Base-by-base conservation (phyloP, 495 filamentous ascomycete genomes). In the Extremus antarcticus region DNA sequence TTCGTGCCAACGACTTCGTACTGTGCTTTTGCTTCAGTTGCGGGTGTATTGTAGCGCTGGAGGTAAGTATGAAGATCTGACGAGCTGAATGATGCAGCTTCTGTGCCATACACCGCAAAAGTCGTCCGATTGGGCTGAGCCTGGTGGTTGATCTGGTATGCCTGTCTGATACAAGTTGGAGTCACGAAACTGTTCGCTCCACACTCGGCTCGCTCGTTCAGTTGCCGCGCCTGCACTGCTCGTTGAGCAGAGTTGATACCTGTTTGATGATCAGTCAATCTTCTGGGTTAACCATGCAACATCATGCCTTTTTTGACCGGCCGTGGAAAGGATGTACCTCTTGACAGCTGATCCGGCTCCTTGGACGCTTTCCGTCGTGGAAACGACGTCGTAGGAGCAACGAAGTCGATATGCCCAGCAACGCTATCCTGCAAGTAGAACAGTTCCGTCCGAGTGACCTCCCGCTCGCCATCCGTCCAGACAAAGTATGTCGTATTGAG, bases 21-120 rank as follows among this genome's bases (percentile, higher is more conserved):
- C 16, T 20, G 9, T 19, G 49, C 49, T 9, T 51, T 51, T 4
- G 49, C 49, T 13, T n/a, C 25, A 25, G 49, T 25, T 4, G 49
- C 49, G 2, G 49, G 25, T 3, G 49, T 10, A 20, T 51, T 51
- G 49, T 51, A 51, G 13, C 25, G 13, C 19, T 35, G 15, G 15
- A 39, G 35, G 24, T 45, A 51, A 3, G 13, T n/a, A 2, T 39
- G 49, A 3, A 25, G 17, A 20, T 51, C 49, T 8, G 8, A 13
- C 3, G 49, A 13, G 35, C 25, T 51, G 35, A 23, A 51, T 3
- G 49, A 51, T 10, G 49, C 49, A 4, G 49, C 23, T 51, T 51
- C 49, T 11, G 49, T 51, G 22, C 19, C 49, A 25, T 51, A 51
- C 3, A 51, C 49, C 8, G 49, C 49, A 20, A 38, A 51, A 3